Evolutionary conservation across 2,329 filamentous ascomycete genomes (phyloP).

Genomic region (Aspergillus sp.): DNA sequence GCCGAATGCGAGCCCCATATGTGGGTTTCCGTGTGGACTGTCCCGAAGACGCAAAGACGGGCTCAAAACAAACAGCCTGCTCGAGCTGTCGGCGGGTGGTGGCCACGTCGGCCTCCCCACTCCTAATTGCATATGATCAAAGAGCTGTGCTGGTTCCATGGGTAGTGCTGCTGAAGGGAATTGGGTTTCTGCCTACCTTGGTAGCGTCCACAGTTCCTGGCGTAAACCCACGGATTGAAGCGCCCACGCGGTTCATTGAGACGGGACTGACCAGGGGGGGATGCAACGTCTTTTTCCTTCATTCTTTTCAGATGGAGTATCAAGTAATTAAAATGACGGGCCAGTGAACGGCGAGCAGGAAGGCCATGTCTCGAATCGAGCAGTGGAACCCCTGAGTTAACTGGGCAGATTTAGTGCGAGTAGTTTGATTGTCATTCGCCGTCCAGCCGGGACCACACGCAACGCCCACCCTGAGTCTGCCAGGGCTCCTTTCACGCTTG

Average conservation of each 20-base stretch:
- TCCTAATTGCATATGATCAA: slow-evolving; percentile 1
- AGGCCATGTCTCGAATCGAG: slow-evolving; percentile 13
- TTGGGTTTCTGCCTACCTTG: not conserved
- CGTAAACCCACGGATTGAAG: not conserved
- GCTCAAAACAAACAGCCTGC: slow-evolving; percentile 3
- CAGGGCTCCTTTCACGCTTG: slow-evolving; percentile 2
- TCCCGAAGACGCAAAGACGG: not conserved
- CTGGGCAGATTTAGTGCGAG: slow-evolving; percentile 2
- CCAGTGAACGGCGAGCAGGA: not conserved
- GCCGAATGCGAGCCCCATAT: not conserved
- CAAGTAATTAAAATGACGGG: not conserved
- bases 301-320: not conserved
- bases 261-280: not conserved
- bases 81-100: not conserved
- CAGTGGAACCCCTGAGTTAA: slow-evolving; percentile 15
- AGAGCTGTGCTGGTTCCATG: not conserved
- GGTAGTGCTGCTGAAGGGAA: slow-evolving; percentile 1
- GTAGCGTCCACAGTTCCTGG: not conserved
- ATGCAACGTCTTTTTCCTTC: not conserved
- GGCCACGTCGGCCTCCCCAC: slow-evolving; percentile 10
- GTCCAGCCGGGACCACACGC: slow-evolving; percentile 2
- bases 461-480: slow-evolving; percentile 7
- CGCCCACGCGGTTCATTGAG: not conserved
- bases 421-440: slow-evolving; percentile 6
- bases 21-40: not conserved